Percentiles rank a stretch among this genome's conserved stretches.
Conservation (phyloP, 1,139 yeast genomes). For the Ashbya aceris region DNA sequence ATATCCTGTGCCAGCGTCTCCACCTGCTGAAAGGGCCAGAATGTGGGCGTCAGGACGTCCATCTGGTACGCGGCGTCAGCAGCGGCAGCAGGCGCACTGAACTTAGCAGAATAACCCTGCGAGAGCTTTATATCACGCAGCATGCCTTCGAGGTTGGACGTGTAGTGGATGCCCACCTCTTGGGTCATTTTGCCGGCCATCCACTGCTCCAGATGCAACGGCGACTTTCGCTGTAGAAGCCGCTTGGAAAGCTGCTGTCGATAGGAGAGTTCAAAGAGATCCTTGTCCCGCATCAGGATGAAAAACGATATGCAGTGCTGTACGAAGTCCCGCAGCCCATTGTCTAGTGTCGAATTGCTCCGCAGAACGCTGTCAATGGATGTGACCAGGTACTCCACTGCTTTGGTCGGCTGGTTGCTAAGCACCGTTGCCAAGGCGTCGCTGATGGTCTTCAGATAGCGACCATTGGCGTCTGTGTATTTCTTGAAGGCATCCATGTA, state of each 20-base stretch:
- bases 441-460: slow-evolving; percentile 48
- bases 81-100: slow-evolving; percentile 8
- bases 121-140: slow-evolving; percentile 68
- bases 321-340: slow-evolving; percentile 47
- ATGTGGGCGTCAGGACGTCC: slow-evolving; percentile 41
- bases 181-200: slow-evolving; percentile 63
- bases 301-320: slow-evolving; percentile 53
- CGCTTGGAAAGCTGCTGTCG: slow-evolving; percentile 87
- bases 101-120: slow-evolving; percentile 38
- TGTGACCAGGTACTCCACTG: slow-evolving; percentile 66
- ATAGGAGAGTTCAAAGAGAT: slow-evolving; percentile 76
- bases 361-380: slow-evolving; percentile 49
- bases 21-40: slow-evolving; percentile 27
- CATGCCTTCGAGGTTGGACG: slow-evolving; percentile 83
- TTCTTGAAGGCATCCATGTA: slow-evolving; percentile 39
- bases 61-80: slow-evolving; percentile 28
- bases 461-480: slow-evolving; percentile 43
- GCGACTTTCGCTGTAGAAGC: slow-evolving; percentile 48
- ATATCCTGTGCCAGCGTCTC: slow-evolving; percentile 28
- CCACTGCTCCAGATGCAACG: slow-evolving; percentile 58
- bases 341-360: slow-evolving; percentile 47
- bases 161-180: slow-evolving; percentile 73
- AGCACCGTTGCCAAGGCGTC: slow-evolving; percentile 56
- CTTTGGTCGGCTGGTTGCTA: slow-evolving; percentile 42
- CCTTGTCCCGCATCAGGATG: slow-evolving; percentile 70